Percentiles rank a stretch among this genome's conserved stretches.
Evolutionary conservation across 495 filamentous ascomycete species (phyloP).

Genomic region (Chaetomium cochliodes): DNA sequence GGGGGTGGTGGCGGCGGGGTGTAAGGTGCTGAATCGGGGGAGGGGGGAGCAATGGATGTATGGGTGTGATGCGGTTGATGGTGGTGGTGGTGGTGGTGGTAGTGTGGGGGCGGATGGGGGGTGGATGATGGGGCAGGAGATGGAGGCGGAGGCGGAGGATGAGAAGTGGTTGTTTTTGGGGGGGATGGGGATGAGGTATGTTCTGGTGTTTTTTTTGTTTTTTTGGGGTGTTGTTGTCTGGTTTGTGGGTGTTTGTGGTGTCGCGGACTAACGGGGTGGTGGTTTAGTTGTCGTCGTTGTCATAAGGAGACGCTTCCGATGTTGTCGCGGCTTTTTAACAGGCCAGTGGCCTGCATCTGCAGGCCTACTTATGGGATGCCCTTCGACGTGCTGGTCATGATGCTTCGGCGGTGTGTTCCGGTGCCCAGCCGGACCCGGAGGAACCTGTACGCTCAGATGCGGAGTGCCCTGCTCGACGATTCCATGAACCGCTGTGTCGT

Average conservation of each 20-base stretch:
- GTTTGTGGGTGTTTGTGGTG: neutral
- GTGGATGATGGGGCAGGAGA: slow-evolving; percentile 32
- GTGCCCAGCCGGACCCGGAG: slow-evolving; percentile 29
- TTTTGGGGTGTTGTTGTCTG: neutral
- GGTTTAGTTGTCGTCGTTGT: slow-evolving; percentile 27
- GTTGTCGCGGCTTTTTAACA: slow-evolving; percentile 36
- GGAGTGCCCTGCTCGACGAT: slow-evolving; percentile 37
- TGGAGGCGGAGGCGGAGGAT: slow-evolving; percentile 25
- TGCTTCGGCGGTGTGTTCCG: slow-evolving; percentile 35
- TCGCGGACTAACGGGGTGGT: neutral
- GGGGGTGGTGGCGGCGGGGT: slow-evolving; percentile 28
- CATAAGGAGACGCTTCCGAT: slow-evolving; percentile 30
- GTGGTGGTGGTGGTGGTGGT: slow-evolving; percentile 16
- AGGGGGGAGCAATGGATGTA: slow-evolving; percentile 21
- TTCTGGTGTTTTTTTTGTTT: neutral
- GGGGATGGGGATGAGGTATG: slow-evolving; percentile 36
- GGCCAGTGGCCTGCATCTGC: slow-evolving; percentile 39
- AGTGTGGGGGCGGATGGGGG: slow-evolving; percentile 21
- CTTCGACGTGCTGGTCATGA: slow-evolving; percentile 33
- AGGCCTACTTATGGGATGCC: slow-evolving; percentile 35
- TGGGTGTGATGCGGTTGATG: slow-evolving; percentile 18
- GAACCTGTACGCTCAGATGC: slow-evolving; percentile 37
- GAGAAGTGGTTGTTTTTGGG: slow-evolving; percentile 43
- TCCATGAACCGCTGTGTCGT: slow-evolving; percentile 39
- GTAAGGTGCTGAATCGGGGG: slow-evolving; percentile 29